These are phyloP conservation scores for Tetradesmus lagerheimii DNA, from an alignment of 139 green algal species.

Conservation along the genomic window DNA sequence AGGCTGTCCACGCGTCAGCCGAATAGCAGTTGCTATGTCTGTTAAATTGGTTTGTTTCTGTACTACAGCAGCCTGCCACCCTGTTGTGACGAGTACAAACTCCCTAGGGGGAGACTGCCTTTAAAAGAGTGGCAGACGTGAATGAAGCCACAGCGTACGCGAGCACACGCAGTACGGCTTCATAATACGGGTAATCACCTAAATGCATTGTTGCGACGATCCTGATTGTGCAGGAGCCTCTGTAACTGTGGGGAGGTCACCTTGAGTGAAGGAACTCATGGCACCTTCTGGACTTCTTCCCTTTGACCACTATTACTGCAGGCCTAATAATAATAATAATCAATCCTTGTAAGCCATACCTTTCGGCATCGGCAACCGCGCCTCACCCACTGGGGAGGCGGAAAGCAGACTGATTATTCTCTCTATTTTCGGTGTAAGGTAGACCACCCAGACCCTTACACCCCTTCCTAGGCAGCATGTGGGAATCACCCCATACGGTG, in stretches of 20 bases:
- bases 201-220: neutral
- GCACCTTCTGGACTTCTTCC: no score
- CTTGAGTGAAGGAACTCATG: neutral
- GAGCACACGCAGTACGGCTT: neutral
- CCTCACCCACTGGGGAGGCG: no score
- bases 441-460: no score
- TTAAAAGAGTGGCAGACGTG: neutral
- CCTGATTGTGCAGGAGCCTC: neutral
- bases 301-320: no score
- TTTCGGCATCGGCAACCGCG: no score
- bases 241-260: neutral
- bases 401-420: no score
- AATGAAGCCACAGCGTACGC: neutral
- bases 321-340: no score
- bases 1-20: neutral
- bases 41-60: neutral
- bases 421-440: no score
- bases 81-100: neutral
- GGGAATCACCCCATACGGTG: no score
- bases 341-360: no score
- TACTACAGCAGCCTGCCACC: neutral
- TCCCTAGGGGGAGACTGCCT: neutral
- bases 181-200: neutral
- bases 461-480: no score
- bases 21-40: neutral